Evolutionary conservation across 176 grass and related monocot species (phyloP), one percentile per base, ranked within the genome.

Genomic region (Raddia guianensis): DNA sequence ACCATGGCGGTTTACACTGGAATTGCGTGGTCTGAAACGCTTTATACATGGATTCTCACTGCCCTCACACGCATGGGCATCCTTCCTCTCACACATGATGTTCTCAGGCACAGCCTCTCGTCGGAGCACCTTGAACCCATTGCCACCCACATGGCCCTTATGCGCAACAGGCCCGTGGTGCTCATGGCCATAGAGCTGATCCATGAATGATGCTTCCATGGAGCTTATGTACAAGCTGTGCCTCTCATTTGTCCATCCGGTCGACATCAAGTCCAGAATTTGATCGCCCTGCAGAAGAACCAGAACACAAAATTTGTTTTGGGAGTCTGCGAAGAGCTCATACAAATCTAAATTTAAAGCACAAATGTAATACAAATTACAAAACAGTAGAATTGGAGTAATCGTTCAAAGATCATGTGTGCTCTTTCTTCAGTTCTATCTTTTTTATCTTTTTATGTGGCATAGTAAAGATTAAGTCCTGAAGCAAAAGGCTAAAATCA

Each of bases 151-250:
- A 72, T 33, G 62, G 34, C 16, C 66, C 27, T 20, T 72, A 42
- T 60, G 75, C 32, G 12, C 44, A 13, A 64, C 53, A 15, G 40
- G 34, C 12, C 16, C 57, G 4, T 76, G 67, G 12, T 58, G 66
- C 4, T 21, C 50, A 42, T 44, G 65, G 34, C 76, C 79, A 40
- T 79, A 80, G 27, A 93, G 73, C 19, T 89, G 86, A n/a, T 89
- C 56, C 60, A 92, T 49, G 33, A 92, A 93, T 27, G 91, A 90
- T n/a, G 76, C 84, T 73, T 93, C 91, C 88, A 93, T 87, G 74
- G 88, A 93, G 80, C 76, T 93, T 49, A 93, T 89, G 67, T 90
- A 93, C 45, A 83, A 18, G 76, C 69, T 72, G 73, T 90, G 88
- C 40, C 66, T 85, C 68, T 93, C 85, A 37, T 93, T 80, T 79